Percentiles rank a stretch among this genome's conserved stretches.
phyloP scores from a whole-genome alignment of 2,329 filamentous ascomycete genomes.

The Phaeosphaeria sp. region DNA sequence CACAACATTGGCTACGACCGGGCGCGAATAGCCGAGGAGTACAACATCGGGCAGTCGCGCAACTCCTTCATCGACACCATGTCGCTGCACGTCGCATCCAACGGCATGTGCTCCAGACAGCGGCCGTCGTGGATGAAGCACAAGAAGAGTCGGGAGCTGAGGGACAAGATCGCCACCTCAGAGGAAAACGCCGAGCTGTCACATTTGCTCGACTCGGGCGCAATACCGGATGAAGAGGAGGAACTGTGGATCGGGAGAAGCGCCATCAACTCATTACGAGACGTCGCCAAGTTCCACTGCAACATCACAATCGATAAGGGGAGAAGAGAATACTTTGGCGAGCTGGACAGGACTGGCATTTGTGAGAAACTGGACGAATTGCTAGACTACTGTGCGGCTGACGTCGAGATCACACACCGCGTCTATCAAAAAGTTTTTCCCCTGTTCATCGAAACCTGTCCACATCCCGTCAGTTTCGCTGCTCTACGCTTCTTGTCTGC shows the following conservation, averaged over 20 bases:
- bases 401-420: conserved; percentile 89
- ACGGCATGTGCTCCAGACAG: conserved; percentile 98
- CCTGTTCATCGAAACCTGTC: conserved; percentile 86
- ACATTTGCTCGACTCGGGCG: conserved; percentile 71
- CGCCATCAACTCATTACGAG: conserved; percentile 91
- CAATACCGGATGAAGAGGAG: conserved; percentile 81
- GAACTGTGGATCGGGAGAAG: conserved; percentile 95
- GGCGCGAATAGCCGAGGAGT: conserved; percentile 87
- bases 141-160: conserved; percentile 84
- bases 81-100: conserved; percentile 96
- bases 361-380: conserved; percentile 77
- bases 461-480: conserved; percentile 96
- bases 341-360: conserved; percentile 76
- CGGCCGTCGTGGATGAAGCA: conserved; percentile 97
- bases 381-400: conserved; percentile 91
- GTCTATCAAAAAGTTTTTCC: conserved; percentile 96
- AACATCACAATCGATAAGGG: conserved; percentile 91
- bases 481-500: conserved; percentile 91
- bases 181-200: conserved; percentile 75
- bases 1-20: conserved; percentile 97
- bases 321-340: conserved; percentile 83
- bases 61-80: conserved; percentile 96
- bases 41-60: conserved; percentile 78
- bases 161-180: conserved; percentile 78
- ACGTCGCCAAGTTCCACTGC: conserved; percentile 96